Evolutionary conservation across 2,329 filamentous ascomycete species (phyloP).

Genomic region (Aureobasidium sp.): DNA sequence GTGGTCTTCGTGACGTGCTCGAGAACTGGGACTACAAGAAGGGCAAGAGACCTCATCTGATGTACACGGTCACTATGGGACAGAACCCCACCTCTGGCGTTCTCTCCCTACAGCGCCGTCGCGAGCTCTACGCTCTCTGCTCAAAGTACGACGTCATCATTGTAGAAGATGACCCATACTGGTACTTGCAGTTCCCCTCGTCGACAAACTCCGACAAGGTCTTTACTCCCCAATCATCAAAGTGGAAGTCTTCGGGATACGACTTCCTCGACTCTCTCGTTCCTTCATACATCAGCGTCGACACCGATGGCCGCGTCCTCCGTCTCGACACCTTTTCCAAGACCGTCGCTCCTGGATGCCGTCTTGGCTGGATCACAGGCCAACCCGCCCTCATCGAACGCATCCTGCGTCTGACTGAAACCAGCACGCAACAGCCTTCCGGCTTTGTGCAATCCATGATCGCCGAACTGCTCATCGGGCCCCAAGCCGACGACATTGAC

Average conservation of each 20-base stretch:
- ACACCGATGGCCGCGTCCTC: conserved; percentile 79
- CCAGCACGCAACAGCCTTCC: conserved; percentile 73
- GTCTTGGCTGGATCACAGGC: conserved; percentile 84
- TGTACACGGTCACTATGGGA: conserved; percentile 89
- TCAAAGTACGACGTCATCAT: conserved; percentile 84
- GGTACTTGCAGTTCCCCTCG: conserved; percentile 84
- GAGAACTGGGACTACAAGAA: conserved; percentile 71
- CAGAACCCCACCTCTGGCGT: conserved; percentile 82
- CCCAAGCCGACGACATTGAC: conserved; percentile 38
- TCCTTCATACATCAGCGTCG: conserved; percentile 74
- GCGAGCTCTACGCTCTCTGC: conserved; percentile 73
- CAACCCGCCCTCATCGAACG: conserved; percentile 73
- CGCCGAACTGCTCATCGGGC: conserved; percentile 67
- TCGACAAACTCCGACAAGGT: conserved; percentile 41
- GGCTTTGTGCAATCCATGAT: conserved; percentile 85
- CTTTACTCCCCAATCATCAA: conserved; percentile 17
- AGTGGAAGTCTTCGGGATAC: conserved; percentile 56
- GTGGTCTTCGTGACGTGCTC: conserved; percentile 70
- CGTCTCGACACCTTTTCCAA: conserved; percentile 93
- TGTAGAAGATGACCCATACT: conserved; percentile 91
- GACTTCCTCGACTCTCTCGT: conserved; percentile 75
- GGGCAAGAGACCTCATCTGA: conserved; percentile 70
- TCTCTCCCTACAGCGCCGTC: conserved; percentile 64
- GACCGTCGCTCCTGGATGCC: conserved; percentile 81
- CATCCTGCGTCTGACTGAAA: conserved; percentile 66